These are phyloP conservation scores for Adansonia madagascariensis DNA, from an alignment of 441 rosid species.

Conservation along the genomic window DNA sequence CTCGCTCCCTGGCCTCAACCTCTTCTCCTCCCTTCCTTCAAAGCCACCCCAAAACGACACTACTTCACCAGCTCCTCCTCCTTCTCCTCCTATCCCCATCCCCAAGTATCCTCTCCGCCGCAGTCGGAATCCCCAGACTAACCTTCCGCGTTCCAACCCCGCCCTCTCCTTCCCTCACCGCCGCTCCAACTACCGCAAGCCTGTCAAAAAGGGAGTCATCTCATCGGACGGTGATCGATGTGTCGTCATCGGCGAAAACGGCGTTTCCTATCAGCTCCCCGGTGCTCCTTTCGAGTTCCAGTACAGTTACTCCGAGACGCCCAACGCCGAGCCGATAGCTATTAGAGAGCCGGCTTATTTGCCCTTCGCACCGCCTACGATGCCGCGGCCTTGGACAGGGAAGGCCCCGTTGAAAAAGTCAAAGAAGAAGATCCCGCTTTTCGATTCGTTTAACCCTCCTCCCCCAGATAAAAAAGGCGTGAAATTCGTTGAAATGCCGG, in stretches of 20 bases:
- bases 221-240: constrained; percentile 70
- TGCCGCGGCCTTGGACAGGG: constrained; percentile 95
- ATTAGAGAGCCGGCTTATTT: constrained; percentile 88
- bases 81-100: constrained; percentile 58
- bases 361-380: constrained; percentile 89
- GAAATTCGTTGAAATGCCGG: constrained; percentile 69
- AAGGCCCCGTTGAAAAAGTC: constrained; percentile 70
- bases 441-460: constrained; percentile 70
- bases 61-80: constrained; percentile 32
- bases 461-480: constrained; percentile 63
- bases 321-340: constrained; percentile 72
- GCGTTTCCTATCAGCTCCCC: constrained; percentile 82
- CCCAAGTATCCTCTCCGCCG: constrained; percentile 64
- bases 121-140: constrained; percentile 34
- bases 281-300: constrained; percentile 95
- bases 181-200: constrained; percentile 67
- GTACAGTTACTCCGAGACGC: constrained; percentile 85
- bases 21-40: constrained; percentile 74
- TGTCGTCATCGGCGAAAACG: constrained; percentile 73
- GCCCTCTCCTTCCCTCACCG: constrained; percentile 72
- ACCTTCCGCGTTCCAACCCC: constrained; percentile 37
- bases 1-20: constrained; percentile 56
- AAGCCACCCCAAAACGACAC: constrained; percentile 48
- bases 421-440: constrained; percentile 78
- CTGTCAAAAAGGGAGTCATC: constrained; percentile 62